Evolutionary conservation across 768 basidiomycete genomes (phyloP), one percentile per base, ranked within the genome.

Genomic region (Rhodocollybia butyracea): DNA sequence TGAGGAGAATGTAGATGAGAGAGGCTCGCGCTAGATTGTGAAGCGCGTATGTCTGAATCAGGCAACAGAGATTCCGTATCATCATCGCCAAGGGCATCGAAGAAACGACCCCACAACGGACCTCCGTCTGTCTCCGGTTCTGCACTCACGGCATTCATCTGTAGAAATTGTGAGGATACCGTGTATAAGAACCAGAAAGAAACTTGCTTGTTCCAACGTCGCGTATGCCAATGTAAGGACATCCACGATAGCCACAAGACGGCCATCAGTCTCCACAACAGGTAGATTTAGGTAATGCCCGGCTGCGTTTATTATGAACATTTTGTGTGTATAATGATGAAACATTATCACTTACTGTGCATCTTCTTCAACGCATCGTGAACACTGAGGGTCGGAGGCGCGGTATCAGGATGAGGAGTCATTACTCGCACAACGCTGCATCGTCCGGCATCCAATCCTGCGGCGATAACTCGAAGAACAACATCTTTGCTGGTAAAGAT

Each of bases 91-190:
- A 94, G 87, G 15, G 94, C 96, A 59, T 96, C 92, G 72, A 98
- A 99, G 87, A 99, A 99, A 59, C 92, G 90, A 59, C 95, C 92
- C 97, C 97, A 99, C 88, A 99, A 94, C 1, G 97, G 97, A 12
- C 94, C 95, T 47, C 92, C 94, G 66, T 91, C 86, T 2, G 79
- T 70, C 40, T 91, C 89, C 39, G 70, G 70, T 59, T 85, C 82
- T 7, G 81, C 73, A 24, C 70, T 72, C 12, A 73, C 69, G 42
- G 91, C 81, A 66, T 97, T 98, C 89, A 98, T 98, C 94, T 98
- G n/a, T n/a, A 63, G 13, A 22, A 39, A 29, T 46, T 30, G 41
- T 40, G 12, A 40, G 30, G 32, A 47, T 40, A 42, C 30, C 24
- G 43, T 15, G 13, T 27, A n/a, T 2, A 27, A 31, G 15, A 5